phyloP scores from a whole-genome alignment of 2,329 filamentous ascomycete species.

The Apiospora rasikravindrae region DNA sequence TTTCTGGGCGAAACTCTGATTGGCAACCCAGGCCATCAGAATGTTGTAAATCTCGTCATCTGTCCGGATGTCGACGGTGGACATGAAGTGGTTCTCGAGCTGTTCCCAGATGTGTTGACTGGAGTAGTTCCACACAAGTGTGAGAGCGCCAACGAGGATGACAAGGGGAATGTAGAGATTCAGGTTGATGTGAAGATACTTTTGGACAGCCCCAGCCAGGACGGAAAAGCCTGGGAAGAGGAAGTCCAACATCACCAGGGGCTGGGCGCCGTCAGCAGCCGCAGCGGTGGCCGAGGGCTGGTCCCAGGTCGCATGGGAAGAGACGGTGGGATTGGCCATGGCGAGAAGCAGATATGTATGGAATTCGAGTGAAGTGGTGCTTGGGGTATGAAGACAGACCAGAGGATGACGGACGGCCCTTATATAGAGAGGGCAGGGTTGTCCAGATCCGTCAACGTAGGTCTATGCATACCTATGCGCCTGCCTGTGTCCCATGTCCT shows the following conservation, averaged over 20 bases:
- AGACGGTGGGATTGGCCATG: conserved; percentile 30
- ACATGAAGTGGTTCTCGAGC: conserved; percentile 63
- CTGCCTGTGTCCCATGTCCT: background rate
- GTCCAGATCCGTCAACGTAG: background rate
- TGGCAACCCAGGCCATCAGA: conserved; percentile 71
- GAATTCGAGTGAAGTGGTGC: background rate
- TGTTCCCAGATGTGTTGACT: conserved; percentile 52
- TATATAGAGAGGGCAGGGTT: background rate
- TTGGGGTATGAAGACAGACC: background rate
- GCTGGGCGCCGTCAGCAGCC: background rate
- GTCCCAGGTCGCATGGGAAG: conserved; percentile 20
- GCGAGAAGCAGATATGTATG: background rate
- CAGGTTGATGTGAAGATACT: conserved; percentile 66
- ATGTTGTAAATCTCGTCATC: conserved; percentile 78
- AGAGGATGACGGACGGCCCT: background rate
- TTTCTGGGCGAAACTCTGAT: conserved; percentile 63
- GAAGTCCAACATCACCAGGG: conserved; percentile 59
- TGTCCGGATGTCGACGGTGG: conserved; percentile 67
- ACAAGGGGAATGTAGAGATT: conserved; percentile 66
- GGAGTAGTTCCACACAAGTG: conserved; percentile 59
- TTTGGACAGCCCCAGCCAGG: conserved; percentile 56
- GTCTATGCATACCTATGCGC: background rate
- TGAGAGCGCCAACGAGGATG: conserved; percentile 53
- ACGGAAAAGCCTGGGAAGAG: conserved; percentile 71
- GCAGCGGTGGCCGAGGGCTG: background rate